phyloP scores from a whole-genome alignment of 495 filamentous ascomycete species.

The Talaromyces nanjingensis region DNA sequence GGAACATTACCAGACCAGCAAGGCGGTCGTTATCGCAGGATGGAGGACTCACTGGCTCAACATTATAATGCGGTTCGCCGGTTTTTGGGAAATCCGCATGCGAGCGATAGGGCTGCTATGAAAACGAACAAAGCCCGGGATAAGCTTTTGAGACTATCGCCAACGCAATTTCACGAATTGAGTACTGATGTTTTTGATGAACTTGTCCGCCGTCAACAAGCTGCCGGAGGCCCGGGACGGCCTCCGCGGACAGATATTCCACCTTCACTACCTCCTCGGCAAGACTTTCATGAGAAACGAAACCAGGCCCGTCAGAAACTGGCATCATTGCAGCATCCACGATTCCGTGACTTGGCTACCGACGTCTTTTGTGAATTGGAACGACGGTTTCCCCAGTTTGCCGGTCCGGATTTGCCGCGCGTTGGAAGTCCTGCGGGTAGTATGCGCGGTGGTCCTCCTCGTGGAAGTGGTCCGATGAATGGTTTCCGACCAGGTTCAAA shows the following conservation, averaged over 20 bases:
- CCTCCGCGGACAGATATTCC: constrained; percentile 52
- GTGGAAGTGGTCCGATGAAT: constrained; percentile 50
- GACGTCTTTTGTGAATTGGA: constrained; percentile 96
- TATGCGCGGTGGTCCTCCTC: constrained; percentile 44
- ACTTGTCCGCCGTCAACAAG: constrained; percentile 73
- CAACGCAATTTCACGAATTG: constrained; percentile 91
- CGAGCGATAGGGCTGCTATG: constrained; percentile 65
- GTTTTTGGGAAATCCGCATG: constrained; percentile 61
- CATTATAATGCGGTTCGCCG: constrained; percentile 77
- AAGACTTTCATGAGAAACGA: constrained; percentile 89
- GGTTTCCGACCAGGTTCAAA: constrained; percentile 23
- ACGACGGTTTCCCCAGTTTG: constrained; percentile 78
- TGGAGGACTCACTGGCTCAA: constrained; percentile 65
- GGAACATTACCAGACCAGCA: constrained; percentile 61
- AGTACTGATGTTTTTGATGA: constrained; percentile 98
- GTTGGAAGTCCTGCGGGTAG: constrained; percentile 61
- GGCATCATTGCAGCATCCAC: constrained; percentile 70
- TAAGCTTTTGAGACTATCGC: constrained; percentile 81
- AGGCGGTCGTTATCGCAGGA: constrained; percentile 45
- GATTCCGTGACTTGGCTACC: constrained; percentile 86
- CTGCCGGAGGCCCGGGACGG: constrained; percentile 46
- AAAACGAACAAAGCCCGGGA: constrained; percentile 83
- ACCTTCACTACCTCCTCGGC: constrained; percentile 69
- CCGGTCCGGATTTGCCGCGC: constrained; percentile 56
- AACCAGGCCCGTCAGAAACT: constrained; percentile 95